Percentiles rank a stretch among this genome's conserved stretches.
These are phyloP conservation scores for Tuber brumale DNA, from an alignment of 495 filamentous ascomycete genomes.

Conservation along the genomic window DNA sequence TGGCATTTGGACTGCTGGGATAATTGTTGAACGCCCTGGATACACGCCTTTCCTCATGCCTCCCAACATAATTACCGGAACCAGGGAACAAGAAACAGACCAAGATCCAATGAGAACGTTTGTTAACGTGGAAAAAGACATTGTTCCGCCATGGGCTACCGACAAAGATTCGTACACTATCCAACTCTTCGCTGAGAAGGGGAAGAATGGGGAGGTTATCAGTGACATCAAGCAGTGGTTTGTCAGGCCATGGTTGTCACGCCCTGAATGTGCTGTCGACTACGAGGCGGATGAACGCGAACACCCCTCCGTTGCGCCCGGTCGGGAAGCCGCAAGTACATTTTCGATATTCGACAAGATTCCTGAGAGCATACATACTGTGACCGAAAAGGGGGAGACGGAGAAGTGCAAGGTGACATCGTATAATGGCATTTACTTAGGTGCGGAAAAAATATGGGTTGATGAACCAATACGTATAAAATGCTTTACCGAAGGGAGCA, in stretches of 20 bases:
- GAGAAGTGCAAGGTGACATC: constrained; percentile 10
- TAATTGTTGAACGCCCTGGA: constrained; percentile 29
- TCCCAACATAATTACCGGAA: constrained; percentile 12
- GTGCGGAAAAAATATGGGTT: constrained; percentile 56
- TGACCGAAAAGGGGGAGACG: not conserved
- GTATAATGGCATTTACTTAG: constrained; percentile 54
- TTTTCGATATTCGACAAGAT: constrained; percentile 52
- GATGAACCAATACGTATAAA: constrained; percentile 53
- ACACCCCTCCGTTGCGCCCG: constrained; percentile 29
- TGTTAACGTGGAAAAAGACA: constrained; percentile 27
- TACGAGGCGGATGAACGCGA: constrained; percentile 14
- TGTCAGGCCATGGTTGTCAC: constrained; percentile 35
- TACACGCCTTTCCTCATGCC: constrained; percentile 24
- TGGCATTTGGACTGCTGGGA: constrained; percentile 29
- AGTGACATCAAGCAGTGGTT: constrained; percentile 22
- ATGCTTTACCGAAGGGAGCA: constrained; percentile 23
- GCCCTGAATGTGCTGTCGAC: constrained; percentile 8
- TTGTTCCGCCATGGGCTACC: constrained; percentile 16
- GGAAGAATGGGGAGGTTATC: constrained; percentile 17
- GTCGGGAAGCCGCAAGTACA: constrained; percentile 44
- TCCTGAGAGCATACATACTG: constrained; percentile 26
- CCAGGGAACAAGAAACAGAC: not conserved
- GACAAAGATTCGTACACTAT: constrained; percentile 25
- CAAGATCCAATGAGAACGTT: constrained; percentile 11
- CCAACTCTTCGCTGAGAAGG: constrained; percentile 26